phyloP scores from a whole-genome alignment of 2,329 filamentous ascomycete species.

The Trichoderma oligosporum region DNA sequence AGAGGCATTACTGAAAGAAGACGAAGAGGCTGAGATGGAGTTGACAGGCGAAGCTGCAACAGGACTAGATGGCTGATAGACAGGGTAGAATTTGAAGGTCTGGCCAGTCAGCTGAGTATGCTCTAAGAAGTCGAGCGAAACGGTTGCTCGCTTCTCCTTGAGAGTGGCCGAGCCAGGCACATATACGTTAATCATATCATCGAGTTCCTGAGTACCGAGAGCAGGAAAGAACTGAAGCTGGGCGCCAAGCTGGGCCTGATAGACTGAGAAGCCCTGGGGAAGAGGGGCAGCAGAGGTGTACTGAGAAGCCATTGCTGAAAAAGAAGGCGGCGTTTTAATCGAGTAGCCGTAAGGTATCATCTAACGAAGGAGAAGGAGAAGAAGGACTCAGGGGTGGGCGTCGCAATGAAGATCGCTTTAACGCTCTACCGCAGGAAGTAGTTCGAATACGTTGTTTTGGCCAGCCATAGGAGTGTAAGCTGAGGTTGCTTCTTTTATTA shows the following conservation, averaged over 20 bases:
- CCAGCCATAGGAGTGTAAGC: constrained; percentile 20
- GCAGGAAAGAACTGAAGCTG: constrained; percentile 63
- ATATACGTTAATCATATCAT: constrained; percentile 57
- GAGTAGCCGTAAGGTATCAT: not conserved
- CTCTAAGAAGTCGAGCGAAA: constrained; percentile 59
- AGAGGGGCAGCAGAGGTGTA: constrained; percentile 26
- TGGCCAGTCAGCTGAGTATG: constrained; percentile 52
- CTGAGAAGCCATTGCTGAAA: constrained; percentile 28
- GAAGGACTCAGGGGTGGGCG: not conserved
- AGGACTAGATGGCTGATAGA: constrained; percentile 38
- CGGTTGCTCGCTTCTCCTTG: constrained; percentile 55
- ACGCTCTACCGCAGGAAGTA: not conserved
- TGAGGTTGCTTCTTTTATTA: too few relatives aligned
- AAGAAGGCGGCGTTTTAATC: not conserved
- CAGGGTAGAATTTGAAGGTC: constrained; percentile 58
- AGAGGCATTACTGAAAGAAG: constrained; percentile 45
- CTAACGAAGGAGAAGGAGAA: constrained; percentile 18
- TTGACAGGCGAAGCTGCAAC: constrained; percentile 42
- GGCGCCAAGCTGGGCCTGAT: constrained; percentile 54
- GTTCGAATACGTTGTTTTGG: not conserved
- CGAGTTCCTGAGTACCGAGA: constrained; percentile 58
- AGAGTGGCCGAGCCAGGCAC: constrained; percentile 51
- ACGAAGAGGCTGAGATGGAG: constrained; percentile 46
- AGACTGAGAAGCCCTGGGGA: constrained; percentile 55
- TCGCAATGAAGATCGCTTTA: not conserved